Evolutionary conservation across 768 basidiomycete genomes (phyloP).

Genomic region (Suillus placidus): DNA sequence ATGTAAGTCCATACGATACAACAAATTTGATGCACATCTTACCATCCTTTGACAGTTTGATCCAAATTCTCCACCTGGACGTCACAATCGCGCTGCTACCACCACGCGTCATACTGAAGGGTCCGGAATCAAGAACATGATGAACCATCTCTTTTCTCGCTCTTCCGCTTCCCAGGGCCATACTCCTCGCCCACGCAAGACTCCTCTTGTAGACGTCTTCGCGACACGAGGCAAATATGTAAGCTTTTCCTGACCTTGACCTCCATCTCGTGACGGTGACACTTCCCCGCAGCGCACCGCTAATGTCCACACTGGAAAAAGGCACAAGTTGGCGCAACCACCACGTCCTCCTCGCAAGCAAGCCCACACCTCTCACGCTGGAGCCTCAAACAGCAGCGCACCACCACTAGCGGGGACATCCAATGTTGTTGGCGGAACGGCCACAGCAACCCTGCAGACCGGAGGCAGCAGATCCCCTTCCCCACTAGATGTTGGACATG

Average conservation of each 20-base stretch:
- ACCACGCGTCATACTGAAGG: background rate
- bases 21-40: background rate
- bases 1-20: background rate
- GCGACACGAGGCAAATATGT: background rate
- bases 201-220: background rate
- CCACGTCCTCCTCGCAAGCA: background rate
- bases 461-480: background rate
- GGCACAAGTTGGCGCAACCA: too few relatives aligned
- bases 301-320: background rate
- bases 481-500: background rate
- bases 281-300: background rate
- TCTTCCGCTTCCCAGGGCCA: background rate
- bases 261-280: background rate
- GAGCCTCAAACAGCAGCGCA: background rate
- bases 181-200: background rate
- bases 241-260: background rate
- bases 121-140: background rate
- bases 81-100: background rate
- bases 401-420: background rate
- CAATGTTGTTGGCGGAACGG: background rate
- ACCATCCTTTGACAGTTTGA: background rate
- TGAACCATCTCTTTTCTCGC: background rate
- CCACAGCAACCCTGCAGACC: background rate
- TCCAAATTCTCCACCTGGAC: background rate
- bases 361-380: background rate